Evolutionary conservation across 306 rosid genomes (phyloP).

Genomic region (Albizia julibrissin): DNA sequence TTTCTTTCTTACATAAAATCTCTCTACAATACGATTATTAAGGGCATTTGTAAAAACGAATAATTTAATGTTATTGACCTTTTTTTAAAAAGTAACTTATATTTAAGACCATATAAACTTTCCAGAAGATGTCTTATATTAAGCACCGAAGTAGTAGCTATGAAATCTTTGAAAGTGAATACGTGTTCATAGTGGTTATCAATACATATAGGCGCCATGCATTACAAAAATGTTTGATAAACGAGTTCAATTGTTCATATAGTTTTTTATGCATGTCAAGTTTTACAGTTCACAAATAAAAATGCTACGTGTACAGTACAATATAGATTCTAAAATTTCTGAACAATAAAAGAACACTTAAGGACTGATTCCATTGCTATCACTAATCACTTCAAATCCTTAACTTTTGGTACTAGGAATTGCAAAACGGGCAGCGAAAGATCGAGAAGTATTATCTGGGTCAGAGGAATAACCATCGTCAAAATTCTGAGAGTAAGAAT

Average conservation of each 20-base stretch:
- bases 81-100: no score
- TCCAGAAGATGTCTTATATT: no score
- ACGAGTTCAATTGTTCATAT: not conserved
- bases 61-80: no score
- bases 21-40: no score
- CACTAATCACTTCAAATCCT: not conserved
- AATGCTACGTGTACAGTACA: not conserved
- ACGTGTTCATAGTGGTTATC: no score
- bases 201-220: not conserved
- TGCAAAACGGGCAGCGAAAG: constrained; percentile 76
- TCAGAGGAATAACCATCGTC: constrained; percentile 63
- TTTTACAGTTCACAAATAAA: not conserved
- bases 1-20: no score
- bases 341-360: not conserved
- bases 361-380: not conserved
- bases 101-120: no score
- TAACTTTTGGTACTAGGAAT: constrained; percentile 30
- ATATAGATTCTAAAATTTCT: not conserved
- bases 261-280: not conserved
- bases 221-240: no score
- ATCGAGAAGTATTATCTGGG: constrained; percentile 52
- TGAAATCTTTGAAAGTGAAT: no score
- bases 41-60: no score
- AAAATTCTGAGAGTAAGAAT: constrained; percentile 62
- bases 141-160: no score